phyloP scores from a whole-genome alignment of 2,329 filamentous ascomycete species.

The Xylaria sp. region DNA sequence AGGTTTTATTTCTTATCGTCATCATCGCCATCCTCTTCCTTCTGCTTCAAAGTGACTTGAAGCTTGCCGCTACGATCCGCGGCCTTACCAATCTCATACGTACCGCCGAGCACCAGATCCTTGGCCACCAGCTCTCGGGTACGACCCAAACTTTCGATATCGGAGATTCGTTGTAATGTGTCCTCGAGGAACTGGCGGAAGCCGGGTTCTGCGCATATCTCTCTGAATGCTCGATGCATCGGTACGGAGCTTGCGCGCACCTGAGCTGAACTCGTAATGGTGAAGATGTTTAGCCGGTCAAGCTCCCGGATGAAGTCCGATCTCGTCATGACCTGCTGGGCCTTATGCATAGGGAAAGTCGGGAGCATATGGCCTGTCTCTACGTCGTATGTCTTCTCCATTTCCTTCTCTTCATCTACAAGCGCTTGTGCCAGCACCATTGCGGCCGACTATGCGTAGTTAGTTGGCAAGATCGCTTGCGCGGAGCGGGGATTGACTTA shows the following conservation, averaged over 20 bases:
- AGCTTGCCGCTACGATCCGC: conserved; percentile 33
- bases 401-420: conserved; percentile 70
- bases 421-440: conserved; percentile 90
- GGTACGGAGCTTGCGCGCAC: conserved; percentile 92
- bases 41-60: conserved; percentile 40
- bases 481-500: conserved; percentile 41
- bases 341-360: conserved; percentile 72
- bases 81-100: conserved; percentile 57
- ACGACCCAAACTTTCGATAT: conserved; percentile 86
- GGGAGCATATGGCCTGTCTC: conserved; percentile 70
- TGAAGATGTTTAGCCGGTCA: conserved; percentile 92
- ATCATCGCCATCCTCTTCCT: conserved; percentile 37
- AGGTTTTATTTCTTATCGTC: conserved; percentile 15
- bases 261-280: conserved; percentile 79
- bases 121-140: conserved; percentile 96
- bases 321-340: conserved; percentile 89
- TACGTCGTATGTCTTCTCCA: conserved; percentile 61
- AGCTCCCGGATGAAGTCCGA: conserved; percentile 91
- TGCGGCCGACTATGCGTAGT: conserved; percentile 64
- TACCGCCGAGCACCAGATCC: conserved; percentile 79
- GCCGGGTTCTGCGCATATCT: conserved; percentile 69
- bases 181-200: conserved; percentile 79
- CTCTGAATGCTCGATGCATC: conserved; percentile 87
- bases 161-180: conserved; percentile 79
- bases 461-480: conserved; percentile 4